A percentile compares a stretch with the other conserved stretches of the same genome.
Evolutionary conservation across 2,329 filamentous ascomycete genomes (phyloP).

Genomic region (Knufia petricola): DNA sequence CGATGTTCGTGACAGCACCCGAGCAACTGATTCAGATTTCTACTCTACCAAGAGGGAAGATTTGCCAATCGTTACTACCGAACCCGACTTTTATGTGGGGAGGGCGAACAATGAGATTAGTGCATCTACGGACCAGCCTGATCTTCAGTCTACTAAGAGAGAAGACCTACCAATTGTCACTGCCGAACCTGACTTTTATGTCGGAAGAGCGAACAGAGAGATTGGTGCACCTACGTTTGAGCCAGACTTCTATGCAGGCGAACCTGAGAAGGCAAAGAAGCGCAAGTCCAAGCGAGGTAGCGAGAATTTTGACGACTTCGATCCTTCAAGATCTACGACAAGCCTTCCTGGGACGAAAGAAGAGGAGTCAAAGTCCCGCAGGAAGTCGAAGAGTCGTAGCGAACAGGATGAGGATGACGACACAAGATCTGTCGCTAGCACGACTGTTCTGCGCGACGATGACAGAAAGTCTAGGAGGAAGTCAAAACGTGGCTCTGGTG

Average conservation of each 20-base stretch:
- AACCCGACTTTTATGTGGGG: no score
- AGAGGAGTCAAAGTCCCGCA: constrained; percentile 5
- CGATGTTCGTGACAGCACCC: neutral
- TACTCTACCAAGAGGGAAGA: neutral
- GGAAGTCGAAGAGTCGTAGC: constrained; percentile 17
- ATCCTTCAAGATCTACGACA: constrained; percentile 8
- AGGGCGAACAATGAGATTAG: no score
- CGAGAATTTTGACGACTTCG: constrained; percentile 19
- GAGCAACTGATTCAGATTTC: neutral
- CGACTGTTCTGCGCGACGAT: constrained; percentile 21
- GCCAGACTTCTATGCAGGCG: constrained; percentile 7
- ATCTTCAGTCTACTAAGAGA: neutral
- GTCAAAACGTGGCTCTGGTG: constrained; percentile 24
- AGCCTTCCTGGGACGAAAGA: constrained; percentile 1
- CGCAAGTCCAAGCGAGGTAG: constrained; percentile 14
- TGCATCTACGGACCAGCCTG: no score
- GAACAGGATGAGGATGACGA: constrained; percentile 20
- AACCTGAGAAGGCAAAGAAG: constrained; percentile 3
- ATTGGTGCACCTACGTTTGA: neutral
- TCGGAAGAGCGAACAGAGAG: neutral
- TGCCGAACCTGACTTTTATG: constrained; percentile 4
- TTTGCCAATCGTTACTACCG: neutral
- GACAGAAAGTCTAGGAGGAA: constrained; percentile 26
- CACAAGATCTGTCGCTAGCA: constrained; percentile 22
- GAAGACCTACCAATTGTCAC: neutral